Base-by-base conservation (phyloP, 2,329 filamentous ascomycete species). In the Penicillium paneum region DNA sequence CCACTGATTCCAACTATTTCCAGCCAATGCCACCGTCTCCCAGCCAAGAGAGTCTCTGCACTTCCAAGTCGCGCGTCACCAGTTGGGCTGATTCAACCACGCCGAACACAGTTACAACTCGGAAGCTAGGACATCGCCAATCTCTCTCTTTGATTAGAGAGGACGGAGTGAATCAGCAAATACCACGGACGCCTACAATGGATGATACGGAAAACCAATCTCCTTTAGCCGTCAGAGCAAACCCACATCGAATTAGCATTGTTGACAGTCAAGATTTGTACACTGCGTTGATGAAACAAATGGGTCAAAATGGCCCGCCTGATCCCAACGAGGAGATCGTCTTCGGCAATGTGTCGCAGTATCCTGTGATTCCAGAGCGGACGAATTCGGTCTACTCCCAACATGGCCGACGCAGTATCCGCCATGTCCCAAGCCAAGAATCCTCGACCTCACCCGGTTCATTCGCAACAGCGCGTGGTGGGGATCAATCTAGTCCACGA, bases 1-100 rank as follows among this genome's bases (percentile, higher is more conserved):
- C 34, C 17, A 34, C 17, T n/a, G 40, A 10, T 3, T 34, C 48
- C 8, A 56, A 55, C 48, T 53, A 54, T 17, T 48, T 62, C 34
- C 63, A 55, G 26, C 63, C 62, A 5, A 51, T 71, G 26, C 57
- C 59, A 15, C 60, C 52, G 24, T 65, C 61, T 40, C 67, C 59
- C 48, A 74, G 68, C 53, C 64, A 61, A 19, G 69, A 70, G 35
- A 76, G 71, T 43, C 51, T 71, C 29, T 66, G 63, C 39, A 73
- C 70, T 3, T 70, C 67, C 10, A 65, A 64, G 31, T 79, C 77
- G 31, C 74, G 77, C 28, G 75, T 77, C n/a, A 78, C 76, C 13
- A 79, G 77, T 59, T 79, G 77, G 77, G 73, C 77, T 34, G 70
- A 79, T 56, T 78, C 77, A 3, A 78, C 73, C 2, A 68, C 67